Percentiles rank a stretch among this genome's conserved stretches.
phyloP scores from a whole-genome alignment of 2,329 filamentous ascomycete genomes.

The Pseudocercospora musae region DNA sequence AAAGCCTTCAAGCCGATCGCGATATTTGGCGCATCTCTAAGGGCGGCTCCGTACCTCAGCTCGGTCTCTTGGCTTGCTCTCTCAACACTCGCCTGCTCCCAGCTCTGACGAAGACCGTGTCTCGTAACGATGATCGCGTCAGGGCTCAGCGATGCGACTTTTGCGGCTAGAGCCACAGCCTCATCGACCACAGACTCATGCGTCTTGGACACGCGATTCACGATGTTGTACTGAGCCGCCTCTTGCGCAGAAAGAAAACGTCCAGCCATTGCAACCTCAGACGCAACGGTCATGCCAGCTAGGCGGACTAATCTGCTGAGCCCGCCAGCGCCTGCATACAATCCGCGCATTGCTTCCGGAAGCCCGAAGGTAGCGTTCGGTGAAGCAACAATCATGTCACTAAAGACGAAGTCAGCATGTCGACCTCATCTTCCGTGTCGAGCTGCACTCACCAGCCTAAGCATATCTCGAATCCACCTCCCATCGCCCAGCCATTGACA shows the following conservation, averaged over 20 bases:
- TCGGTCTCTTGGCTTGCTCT: conserved; percentile 41
- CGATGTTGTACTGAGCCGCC: conserved; percentile 41
- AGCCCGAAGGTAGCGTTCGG: conserved; percentile 52
- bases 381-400: conserved; percentile 53
- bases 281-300: conserved; percentile 48
- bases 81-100: conserved; percentile 44
- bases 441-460: conserved; percentile 43
- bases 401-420: conserved; percentile 6
- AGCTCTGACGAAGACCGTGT: conserved; percentile 39
- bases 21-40: conserved; percentile 49
- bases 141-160: conserved; percentile 37
- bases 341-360: conserved; percentile 54
- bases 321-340: conserved; percentile 53
- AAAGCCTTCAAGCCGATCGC: conserved; percentile 52
- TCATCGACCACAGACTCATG: conserved; percentile 38
- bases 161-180: conserved; percentile 37
- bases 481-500: conserved; percentile 57
- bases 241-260: conserved; percentile 46
- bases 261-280: conserved; percentile 51
- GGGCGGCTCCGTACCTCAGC: conserved; percentile 40
- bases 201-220: conserved; percentile 39
- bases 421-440: neutral
- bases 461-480: conserved; percentile 57
- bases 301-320: conserved; percentile 51
- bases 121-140: conserved; percentile 44